A percentile compares a stretch with the other conserved stretches of the same genome.
Conservation (phyloP, 352 stramenopile species). For the Globisporangium okanoganense region DNA sequence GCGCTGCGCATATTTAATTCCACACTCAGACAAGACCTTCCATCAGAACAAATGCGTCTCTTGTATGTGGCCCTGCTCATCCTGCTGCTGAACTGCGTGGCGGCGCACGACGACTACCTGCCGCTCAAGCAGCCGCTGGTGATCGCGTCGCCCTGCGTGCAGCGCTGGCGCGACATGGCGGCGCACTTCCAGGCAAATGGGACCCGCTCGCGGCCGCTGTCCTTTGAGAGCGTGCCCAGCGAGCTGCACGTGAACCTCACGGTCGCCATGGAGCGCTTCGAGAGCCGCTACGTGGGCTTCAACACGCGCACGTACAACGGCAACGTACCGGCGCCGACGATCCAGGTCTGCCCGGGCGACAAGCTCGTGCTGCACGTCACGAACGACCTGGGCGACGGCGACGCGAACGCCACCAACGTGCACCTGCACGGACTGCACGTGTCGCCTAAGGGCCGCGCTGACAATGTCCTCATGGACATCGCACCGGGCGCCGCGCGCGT, state of each 20-base stretch:
- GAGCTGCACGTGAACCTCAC: conserved; percentile 56
- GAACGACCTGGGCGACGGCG: conserved; percentile 46
- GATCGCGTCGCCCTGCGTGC: conserved; percentile 41
- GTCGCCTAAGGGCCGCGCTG: conserved; percentile 37
- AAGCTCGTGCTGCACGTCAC: conserved; percentile 48
- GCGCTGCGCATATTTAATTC: too few species aligned
- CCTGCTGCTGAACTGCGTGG: background rate
- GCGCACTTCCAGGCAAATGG: conserved; percentile 11
- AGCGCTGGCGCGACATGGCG: conserved; percentile 29
- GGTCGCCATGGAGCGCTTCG: conserved; percentile 54
- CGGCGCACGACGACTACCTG: conserved; percentile 38
- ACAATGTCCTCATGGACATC: conserved; percentile 66
- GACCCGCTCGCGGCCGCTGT: conserved; percentile 22
- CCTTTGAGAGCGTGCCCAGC: conserved; percentile 36
- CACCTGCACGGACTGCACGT: conserved; percentile 76
- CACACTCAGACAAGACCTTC: too few species aligned
- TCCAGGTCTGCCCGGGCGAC: conserved; percentile 72
- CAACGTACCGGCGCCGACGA: conserved; percentile 55
- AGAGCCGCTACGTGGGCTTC: conserved; percentile 68
- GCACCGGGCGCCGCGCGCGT: conserved; percentile 31
- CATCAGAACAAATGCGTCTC: background rate
- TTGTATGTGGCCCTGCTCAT: too few species aligned
- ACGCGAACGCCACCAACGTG: conserved; percentile 62
- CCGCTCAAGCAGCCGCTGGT: conserved; percentile 33
- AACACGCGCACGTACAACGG: conserved; percentile 76